Percentiles rank a stretch among this genome's conserved stretches.
Evolutionary conservation across 1,139 yeast species (phyloP).

Genomic region (Magnusiomyces ingens): DNA sequence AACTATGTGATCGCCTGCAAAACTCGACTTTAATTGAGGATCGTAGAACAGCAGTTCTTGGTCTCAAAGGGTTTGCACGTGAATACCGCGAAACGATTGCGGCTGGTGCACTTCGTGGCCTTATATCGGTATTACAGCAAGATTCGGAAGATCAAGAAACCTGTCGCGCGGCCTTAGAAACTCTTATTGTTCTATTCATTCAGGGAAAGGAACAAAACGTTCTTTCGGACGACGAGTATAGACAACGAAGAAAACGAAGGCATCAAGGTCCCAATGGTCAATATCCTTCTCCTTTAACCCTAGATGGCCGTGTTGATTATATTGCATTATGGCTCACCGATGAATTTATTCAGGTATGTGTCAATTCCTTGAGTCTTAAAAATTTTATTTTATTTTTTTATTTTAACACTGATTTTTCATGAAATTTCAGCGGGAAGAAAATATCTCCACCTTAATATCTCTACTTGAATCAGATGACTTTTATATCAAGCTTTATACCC

Average conservation of each 20-base stretch:
- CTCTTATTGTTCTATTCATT: slow-evolving; percentile 72
- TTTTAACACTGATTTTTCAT: too few species aligned
- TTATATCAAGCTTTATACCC: slow-evolving; percentile 69
- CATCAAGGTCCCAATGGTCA: slow-evolving; percentile 33
- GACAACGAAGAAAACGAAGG: slow-evolving; percentile 25
- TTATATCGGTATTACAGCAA: slow-evolving; percentile 57
- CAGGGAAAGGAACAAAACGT: slow-evolving; percentile 36
- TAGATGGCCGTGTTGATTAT: slow-evolving; percentile 51
- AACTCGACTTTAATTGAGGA: slow-evolving; percentile 81
- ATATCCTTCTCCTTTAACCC: slow-evolving; percentile 68
- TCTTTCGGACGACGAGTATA: slow-evolving; percentile 38
- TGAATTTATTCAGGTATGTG: slow-evolving; percentile 62
- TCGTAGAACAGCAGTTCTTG: slow-evolving; percentile 84
- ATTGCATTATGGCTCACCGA: slow-evolving; percentile 94
- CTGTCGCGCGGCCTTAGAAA: slow-evolving; percentile 80
- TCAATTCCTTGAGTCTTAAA: background rate
- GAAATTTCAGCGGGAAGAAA: slow-evolving; percentile 37
- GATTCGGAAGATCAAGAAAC: slow-evolving; percentile 66
- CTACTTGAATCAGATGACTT: slow-evolving; percentile 55
- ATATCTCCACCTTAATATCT: slow-evolving; percentile 52
- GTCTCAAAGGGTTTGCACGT: slow-evolving; percentile 82
- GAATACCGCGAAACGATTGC: slow-evolving; percentile 87
- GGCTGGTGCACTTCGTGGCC: slow-evolving; percentile 76
- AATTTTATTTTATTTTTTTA: slow-evolving; percentile 1
- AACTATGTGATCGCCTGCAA: slow-evolving; percentile 77